Base-by-base conservation (phyloP, 257 asterid species). In the Orobanche coerulescens region DNA sequence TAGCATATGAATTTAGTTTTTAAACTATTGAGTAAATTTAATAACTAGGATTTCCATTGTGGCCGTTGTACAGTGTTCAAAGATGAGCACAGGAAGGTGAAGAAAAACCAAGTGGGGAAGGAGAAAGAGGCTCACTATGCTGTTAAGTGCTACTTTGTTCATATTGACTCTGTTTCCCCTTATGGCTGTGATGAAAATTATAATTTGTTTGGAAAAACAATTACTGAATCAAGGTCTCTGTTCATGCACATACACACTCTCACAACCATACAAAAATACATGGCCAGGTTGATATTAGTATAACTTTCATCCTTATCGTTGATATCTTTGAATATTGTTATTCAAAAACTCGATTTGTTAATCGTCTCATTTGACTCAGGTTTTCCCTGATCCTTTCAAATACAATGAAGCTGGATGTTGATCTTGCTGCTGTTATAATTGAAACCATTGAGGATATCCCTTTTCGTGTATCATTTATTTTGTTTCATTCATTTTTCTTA, bases 201-300 rank as follows among this genome's bases (percentile, higher is more conserved):
- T 58, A 42, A 65, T 71, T 64, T 78, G 73, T 69, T 58, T 1
- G 44, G 73, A 30, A 75, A 71, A 67, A 73, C 67, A 13, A 65
- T 83, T 12, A 53, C 75, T 33, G 80, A 87, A 47, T 91, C 81
- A 50, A 80, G 97, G 72, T 55, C 80, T 58, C 76, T 65, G 40
- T 91, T 87, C 66, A 91, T 91, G 97, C 97, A 91, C 44, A 71
- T 80, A 16, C 91, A 90, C 74, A 87, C 65, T 60, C 79, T 87
- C 15, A 57, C 73, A 20, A 83, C 81, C 67, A 63, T 87, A 62
- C 95, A 81, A 61, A 91, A 91, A 73, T 91, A 87, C 78, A 75
- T 83, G 85, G 89, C 94, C 60, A 87, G 97, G 97, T 91, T 62
- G 62, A 39, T 62, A 9, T 50, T 40, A 48, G 10, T 31, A 31